A percentile compares a stretch with the other conserved stretches of the same genome.
Conservation (phyloP, 805 yeast species). For the Maudiozyma bulderi region DNA sequence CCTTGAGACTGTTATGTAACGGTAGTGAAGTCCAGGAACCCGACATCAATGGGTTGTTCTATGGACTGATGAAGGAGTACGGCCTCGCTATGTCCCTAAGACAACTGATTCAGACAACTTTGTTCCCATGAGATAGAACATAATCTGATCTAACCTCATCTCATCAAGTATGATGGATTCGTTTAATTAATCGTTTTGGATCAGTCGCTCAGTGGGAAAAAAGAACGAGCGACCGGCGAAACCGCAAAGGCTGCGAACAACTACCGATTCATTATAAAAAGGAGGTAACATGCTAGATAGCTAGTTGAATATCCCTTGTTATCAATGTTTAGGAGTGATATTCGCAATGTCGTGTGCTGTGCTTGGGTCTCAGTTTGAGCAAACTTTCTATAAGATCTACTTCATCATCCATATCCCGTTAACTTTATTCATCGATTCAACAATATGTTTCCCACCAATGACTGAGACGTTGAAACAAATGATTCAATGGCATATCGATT, state of each 20-base stretch:
- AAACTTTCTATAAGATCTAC: slow-evolving; percentile 36
- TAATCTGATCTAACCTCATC: not conserved
- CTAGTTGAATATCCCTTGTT: too few relatives aligned
- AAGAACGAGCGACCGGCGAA: too few relatives aligned
- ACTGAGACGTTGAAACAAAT: slow-evolving; percentile 38
- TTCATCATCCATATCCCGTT: slow-evolving; percentile 64
- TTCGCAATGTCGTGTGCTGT: not conserved
- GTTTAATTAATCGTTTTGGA: too few relatives aligned
- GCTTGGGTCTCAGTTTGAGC: not conserved
- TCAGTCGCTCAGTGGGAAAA: too few relatives aligned
- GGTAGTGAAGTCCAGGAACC: not conserved
- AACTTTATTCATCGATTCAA: slow-evolving; percentile 65
- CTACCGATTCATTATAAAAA: not conserved
- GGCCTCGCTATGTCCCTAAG: slow-evolving; percentile 15
- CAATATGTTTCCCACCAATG: slow-evolving; percentile 51
- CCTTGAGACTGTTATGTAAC: not conserved
- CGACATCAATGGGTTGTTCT: slow-evolving; percentile 7
- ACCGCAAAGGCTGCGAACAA: not conserved
- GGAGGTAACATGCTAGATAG: too few relatives aligned
- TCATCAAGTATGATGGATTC: too few relatives aligned
- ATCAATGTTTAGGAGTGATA: too few relatives aligned
- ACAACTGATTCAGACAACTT: slow-evolving; percentile 1
- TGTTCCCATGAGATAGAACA: not conserved
- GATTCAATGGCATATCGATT: slow-evolving; percentile 47
- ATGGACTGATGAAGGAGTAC: slow-evolving; percentile 16